These are phyloP conservation scores for Penicillium fuscoglaucum DNA, from an alignment of 2,329 filamentous ascomycete species.

Conservation along the genomic window DNA sequence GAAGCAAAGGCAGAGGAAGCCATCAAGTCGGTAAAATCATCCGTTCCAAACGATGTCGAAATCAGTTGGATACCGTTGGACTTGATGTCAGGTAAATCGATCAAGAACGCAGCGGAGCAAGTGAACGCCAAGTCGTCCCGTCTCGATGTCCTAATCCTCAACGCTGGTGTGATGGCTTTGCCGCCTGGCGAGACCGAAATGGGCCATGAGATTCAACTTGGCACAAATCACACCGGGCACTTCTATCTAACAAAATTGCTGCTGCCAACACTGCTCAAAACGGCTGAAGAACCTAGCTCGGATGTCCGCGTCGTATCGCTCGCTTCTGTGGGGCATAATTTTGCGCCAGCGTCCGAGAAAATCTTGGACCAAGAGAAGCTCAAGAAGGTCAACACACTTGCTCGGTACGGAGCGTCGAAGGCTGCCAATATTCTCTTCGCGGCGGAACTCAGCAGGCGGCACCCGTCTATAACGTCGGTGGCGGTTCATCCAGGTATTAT, in stretches of 20 bases:
- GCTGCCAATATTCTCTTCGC: conserved; percentile 50
- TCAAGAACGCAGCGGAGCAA: conserved; percentile 40
- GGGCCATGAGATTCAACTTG: conserved; percentile 43
- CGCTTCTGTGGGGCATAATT: conserved; percentile 33
- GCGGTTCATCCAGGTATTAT: conserved; percentile 51
- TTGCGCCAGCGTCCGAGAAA: conserved; percentile 28
- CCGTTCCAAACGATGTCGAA: conserved; percentile 16
- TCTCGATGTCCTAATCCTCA: conserved; percentile 43
- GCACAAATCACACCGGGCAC: conserved; percentile 43
- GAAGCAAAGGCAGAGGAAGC: conserved; percentile 25
- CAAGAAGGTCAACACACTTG: conserved; percentile 35
- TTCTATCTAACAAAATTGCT: conserved; percentile 40
- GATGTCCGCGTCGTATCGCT: conserved; percentile 33
- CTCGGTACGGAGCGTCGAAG: conserved; percentile 48
- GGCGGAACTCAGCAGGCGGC: conserved; percentile 42
- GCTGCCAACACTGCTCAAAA: conserved; percentile 32
- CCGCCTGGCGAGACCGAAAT: conserved; percentile 36
- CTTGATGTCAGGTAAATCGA: conserved; percentile 45
- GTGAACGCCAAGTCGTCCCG: conserved; percentile 26
- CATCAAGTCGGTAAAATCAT: conserved; percentile 21
- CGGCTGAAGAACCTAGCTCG: conserved; percentile 24
- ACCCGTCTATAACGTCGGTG: conserved; percentile 39
- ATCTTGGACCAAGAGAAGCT: conserved; percentile 34
- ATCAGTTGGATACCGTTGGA: conserved; percentile 39
- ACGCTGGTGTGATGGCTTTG: conserved; percentile 46